phyloP scores from a whole-genome alignment of 306 rosid genomes.

The Astragalus glycyphyllos region DNA sequence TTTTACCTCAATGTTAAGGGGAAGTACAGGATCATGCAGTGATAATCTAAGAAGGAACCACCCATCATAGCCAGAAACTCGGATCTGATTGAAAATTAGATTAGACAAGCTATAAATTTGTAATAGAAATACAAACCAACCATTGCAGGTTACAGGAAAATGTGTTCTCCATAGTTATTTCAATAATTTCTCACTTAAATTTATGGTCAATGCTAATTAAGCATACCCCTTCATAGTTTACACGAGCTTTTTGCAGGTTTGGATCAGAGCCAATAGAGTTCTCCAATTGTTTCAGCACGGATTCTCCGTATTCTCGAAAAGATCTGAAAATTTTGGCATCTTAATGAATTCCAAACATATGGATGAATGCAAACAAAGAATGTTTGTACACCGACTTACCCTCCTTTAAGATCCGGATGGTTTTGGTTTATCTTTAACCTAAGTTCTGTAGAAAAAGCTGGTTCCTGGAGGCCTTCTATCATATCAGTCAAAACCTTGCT shows the following conservation, averaged over 20 bases:
- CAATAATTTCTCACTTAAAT: neutral
- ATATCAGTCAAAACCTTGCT: slow-evolving; percentile 87
- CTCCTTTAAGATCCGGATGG: slow-evolving; percentile 87
- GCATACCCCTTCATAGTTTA: slow-evolving; percentile 90
- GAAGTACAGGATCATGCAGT: slow-evolving; percentile 97
- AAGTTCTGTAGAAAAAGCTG: slow-evolving; percentile 73
- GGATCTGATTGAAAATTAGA: slow-evolving; percentile 60
- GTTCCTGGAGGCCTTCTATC: slow-evolving; percentile 81
- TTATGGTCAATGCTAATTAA: slow-evolving; percentile 5
- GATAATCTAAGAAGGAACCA: slow-evolving; percentile 97
- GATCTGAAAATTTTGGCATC: slow-evolving; percentile 62
- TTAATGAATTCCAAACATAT: slow-evolving; percentile 41
- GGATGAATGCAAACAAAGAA: slow-evolving; percentile 33
- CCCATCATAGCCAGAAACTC: slow-evolving; percentile 89
- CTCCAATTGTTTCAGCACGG: slow-evolving; percentile 82
- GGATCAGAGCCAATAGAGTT: slow-evolving; percentile 60
- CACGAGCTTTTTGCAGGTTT: slow-evolving; percentile 77
- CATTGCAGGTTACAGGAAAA: slow-evolving; percentile 25
- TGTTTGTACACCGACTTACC: slow-evolving; percentile 55
- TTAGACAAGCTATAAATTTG: slow-evolving; percentile 43
- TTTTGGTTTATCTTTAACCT: slow-evolving; percentile 86
- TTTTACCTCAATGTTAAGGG: slow-evolving; percentile 93
- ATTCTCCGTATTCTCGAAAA: slow-evolving; percentile 89
- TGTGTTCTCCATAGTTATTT: neutral
- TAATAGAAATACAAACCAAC: slow-evolving; percentile 9